These are phyloP conservation scores for Chlamydomonas reinhardtii DNA, from an alignment of 163 green algal genomes.

Conservation along the genomic window DNA sequence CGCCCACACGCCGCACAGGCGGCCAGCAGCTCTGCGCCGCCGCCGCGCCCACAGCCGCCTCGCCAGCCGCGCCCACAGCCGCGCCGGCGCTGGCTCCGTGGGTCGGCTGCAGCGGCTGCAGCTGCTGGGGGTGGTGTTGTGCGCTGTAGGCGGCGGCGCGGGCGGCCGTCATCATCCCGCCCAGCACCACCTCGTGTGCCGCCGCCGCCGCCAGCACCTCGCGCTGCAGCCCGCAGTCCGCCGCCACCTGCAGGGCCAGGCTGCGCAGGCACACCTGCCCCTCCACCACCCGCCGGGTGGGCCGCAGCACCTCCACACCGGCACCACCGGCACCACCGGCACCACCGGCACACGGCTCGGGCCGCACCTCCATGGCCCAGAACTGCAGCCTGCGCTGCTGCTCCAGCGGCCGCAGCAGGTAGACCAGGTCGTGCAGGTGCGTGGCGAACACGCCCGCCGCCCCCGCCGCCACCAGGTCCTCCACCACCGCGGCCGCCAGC, in stretches of 20 bases:
- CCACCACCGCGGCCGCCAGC: constrained; percentile 77
- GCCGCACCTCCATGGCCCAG: constrained; percentile 39
- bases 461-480: constrained; percentile 65
- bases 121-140: background rate
- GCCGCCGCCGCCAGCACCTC: constrained; percentile 14
- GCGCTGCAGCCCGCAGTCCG: background rate
- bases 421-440: constrained; percentile 89
- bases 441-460: constrained; percentile 86
- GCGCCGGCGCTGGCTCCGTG: background rate
- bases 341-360: background rate
- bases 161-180: constrained; percentile 5
- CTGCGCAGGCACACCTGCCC: constrained; percentile 20
- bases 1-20: too few relatives aligned
- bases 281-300: background rate
- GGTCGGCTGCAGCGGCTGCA: too few relatives aligned
- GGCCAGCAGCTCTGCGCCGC: too few relatives aligned
- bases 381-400: constrained; percentile 18
- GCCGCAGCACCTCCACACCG: background rate
- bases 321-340: background rate
- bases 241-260: constrained; percentile 37
- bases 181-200: constrained; percentile 5
- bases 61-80: too few relatives aligned
- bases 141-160: background rate
- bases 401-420: constrained; percentile 58
- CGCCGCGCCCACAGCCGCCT: too few relatives aligned